Percentiles rank a stretch among this genome's conserved stretches.
phyloP scores from a whole-genome alignment of 2,329 filamentous ascomycete genomes.

The Xylariaceae sp. region DNA sequence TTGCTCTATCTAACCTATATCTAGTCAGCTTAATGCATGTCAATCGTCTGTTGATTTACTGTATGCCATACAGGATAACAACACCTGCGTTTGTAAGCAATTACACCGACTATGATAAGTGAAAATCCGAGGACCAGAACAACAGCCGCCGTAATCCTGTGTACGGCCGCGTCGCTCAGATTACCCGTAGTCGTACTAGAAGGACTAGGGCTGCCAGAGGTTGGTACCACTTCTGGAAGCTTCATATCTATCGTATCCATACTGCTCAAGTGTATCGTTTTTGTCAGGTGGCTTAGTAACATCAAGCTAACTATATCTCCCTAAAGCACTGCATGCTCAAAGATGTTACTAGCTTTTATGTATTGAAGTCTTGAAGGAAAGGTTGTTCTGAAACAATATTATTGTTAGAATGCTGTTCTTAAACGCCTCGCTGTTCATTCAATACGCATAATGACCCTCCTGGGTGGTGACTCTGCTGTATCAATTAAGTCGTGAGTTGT shows the following conservation, averaged over 20 bases:
- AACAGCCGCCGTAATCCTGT: not conserved
- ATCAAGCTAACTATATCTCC: too few species aligned
- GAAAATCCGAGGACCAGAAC: not conserved
- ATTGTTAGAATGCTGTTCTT: too few species aligned
- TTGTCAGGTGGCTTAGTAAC: too few species aligned
- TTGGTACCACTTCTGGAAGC: not conserved
- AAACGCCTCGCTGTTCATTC: too few species aligned
- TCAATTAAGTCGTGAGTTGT: too few species aligned
- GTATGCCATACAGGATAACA: slow-evolving; percentile 6
- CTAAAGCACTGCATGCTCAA: too few species aligned
- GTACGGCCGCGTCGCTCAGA: not conserved
- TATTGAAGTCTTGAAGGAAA: too few species aligned
- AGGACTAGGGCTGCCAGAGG: not conserved
- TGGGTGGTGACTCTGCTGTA: too few species aligned
- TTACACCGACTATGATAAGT: not conserved
- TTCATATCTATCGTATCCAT: not conserved
- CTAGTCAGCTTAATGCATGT: not conserved
- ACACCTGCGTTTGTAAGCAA: not conserved
- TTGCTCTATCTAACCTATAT: not conserved
- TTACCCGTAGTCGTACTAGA: not conserved
- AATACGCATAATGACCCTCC: too few species aligned
- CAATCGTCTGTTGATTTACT: not conserved
- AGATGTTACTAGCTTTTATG: too few species aligned
- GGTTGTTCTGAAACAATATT: too few species aligned
- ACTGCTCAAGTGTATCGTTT: too few species aligned